A percentile compares a stretch with the other conserved stretches of the same genome.
Conservation (phyloP, 2,329 filamentous ascomycete genomes). For the Didymella arachidicola region DNA sequence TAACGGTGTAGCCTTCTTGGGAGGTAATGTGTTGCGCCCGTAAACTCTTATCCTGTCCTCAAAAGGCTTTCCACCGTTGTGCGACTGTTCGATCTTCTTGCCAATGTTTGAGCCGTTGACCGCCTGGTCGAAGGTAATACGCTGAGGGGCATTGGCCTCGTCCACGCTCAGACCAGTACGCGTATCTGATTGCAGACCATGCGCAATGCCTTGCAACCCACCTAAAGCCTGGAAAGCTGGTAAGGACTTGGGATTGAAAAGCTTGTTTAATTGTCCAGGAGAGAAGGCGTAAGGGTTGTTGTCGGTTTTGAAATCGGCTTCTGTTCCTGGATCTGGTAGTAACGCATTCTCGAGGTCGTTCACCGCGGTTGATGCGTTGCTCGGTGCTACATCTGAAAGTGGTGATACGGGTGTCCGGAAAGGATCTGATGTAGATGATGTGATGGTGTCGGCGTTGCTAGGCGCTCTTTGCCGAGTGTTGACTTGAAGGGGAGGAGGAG, state of each 20-base stretch:
- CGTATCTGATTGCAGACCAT: constrained; percentile 60
- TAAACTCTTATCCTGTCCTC: constrained; percentile 68
- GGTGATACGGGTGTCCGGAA: constrained; percentile 33
- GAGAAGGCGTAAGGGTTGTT: constrained; percentile 64
- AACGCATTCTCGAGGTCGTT: constrained; percentile 41
- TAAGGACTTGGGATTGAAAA: constrained; percentile 61
- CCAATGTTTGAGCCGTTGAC: constrained; percentile 46
- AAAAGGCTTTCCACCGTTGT: constrained; percentile 47
- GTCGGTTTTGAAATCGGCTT: constrained; percentile 35
- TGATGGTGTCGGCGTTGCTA: constrained; percentile 38
- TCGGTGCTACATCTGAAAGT: constrained; percentile 26
- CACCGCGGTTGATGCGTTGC: constrained; percentile 36
- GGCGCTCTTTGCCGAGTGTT: constrained; percentile 37
- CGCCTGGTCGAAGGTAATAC: constrained; percentile 60
- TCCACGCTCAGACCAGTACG: constrained; percentile 60
- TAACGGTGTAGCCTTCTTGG: constrained; percentile 69
- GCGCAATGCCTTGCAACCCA: constrained; percentile 62
- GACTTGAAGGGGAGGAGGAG: constrained; percentile 37
- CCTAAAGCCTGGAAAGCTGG: constrained; percentile 61
- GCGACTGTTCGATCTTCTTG: constrained; percentile 29
- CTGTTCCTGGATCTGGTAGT: constrained; percentile 40
- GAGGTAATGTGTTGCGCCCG: constrained; percentile 67
- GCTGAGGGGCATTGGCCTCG: constrained; percentile 57
- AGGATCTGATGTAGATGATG: constrained; percentile 36
- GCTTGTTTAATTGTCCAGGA: constrained; percentile 62